Evolutionary conservation across 208 protist genomes (phyloP).

Genomic region (Leptomonas pyrrhocoris): DNA sequence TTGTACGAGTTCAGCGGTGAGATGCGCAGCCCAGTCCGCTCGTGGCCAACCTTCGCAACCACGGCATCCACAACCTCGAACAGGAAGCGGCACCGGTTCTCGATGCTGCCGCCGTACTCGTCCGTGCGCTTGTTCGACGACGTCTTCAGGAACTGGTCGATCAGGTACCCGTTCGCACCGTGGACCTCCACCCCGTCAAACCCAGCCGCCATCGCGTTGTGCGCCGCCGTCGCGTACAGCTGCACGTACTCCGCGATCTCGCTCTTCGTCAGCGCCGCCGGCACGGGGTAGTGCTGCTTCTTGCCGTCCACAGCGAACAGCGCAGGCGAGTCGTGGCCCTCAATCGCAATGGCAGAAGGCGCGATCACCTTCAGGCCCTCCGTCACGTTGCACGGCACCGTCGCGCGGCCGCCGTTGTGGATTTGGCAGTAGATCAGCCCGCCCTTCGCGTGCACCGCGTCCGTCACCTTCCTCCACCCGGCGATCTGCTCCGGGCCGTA

Average conservation of each 20-base stretch:
- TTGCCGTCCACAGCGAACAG: slow-evolving; percentile 25
- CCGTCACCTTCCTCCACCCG: slow-evolving; percentile 70
- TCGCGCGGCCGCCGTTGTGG: slow-evolving; percentile 59
- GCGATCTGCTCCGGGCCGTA: slow-evolving; percentile 61
- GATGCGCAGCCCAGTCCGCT: slow-evolving; percentile 60
- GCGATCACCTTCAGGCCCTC: slow-evolving; percentile 31
- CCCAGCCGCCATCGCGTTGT: slow-evolving; percentile 71
- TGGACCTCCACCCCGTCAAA: slow-evolving; percentile 94
- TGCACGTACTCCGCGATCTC: slow-evolving; percentile 69
- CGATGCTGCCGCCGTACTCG: slow-evolving; percentile 87
- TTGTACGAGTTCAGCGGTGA: slow-evolving; percentile 60
- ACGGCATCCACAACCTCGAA: slow-evolving; percentile 79
- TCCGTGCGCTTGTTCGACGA: slow-evolving; percentile 80
- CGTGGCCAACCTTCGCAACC: slow-evolving; percentile 37
- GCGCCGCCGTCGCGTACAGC: slow-evolving; percentile 68
- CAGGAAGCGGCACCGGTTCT: slow-evolving; percentile 75
- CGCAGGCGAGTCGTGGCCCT: slow-evolving; percentile 25
- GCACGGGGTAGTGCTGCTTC: slow-evolving; percentile 34
- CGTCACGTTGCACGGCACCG: slow-evolving; percentile 40
- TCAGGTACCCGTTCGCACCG: slow-evolving; percentile 90
- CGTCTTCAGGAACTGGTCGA: slow-evolving; percentile 84
- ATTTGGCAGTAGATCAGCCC: slow-evolving; percentile 73
- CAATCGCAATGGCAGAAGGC: slow-evolving; percentile 36
- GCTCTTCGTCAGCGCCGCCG: slow-evolving; percentile 49
- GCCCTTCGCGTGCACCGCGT: slow-evolving; percentile 75